phyloP scores from a whole-genome alignment of 108 stramenopile species.

The Nitzschia inconspicua region DNA sequence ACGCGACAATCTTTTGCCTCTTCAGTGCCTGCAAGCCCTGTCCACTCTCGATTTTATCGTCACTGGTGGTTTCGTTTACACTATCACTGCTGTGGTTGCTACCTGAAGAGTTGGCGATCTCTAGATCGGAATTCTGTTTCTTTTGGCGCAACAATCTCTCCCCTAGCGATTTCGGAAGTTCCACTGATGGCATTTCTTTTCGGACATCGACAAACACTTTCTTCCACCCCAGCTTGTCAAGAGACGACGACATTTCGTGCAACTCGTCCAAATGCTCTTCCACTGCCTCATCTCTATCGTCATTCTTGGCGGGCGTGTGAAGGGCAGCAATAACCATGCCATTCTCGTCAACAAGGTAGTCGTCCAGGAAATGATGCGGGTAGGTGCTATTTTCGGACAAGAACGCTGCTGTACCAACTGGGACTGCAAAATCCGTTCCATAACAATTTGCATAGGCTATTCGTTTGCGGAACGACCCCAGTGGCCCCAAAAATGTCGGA shows the following conservation, averaged over 20 bases:
- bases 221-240: conserved; percentile 84
- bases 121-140: neutral
- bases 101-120: conserved; percentile 1
- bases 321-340: conserved; percentile 24
- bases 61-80: too few relatives aligned
- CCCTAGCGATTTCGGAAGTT: conserved; percentile 12
- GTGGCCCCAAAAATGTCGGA: conserved; percentile 48
- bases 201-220: conserved; percentile 86
- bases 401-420: conserved; percentile 78
- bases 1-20: conserved; percentile 40
- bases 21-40: too few relatives aligned
- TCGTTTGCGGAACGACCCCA: conserved; percentile 61
- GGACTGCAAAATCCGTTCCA: conserved; percentile 86
- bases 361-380: conserved; percentile 46
- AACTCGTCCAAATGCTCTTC: conserved; percentile 27
- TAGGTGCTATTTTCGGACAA: conserved; percentile 48
- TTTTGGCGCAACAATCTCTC: neutral
- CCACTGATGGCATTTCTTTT: conserved; percentile 41
- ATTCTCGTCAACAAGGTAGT: conserved; percentile 11
- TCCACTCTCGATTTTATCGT: too few relatives aligned
- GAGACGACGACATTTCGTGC: conserved; percentile 56
- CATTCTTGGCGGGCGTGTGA: conserved; percentile 19
- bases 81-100: neutral
- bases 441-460: conserved; percentile 89
- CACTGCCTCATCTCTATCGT: neutral